Evolutionary conservation across 768 basidiomycete species (phyloP), one percentile per base, ranked within the genome.

Genomic region (Exidia glandulosa): DNA sequence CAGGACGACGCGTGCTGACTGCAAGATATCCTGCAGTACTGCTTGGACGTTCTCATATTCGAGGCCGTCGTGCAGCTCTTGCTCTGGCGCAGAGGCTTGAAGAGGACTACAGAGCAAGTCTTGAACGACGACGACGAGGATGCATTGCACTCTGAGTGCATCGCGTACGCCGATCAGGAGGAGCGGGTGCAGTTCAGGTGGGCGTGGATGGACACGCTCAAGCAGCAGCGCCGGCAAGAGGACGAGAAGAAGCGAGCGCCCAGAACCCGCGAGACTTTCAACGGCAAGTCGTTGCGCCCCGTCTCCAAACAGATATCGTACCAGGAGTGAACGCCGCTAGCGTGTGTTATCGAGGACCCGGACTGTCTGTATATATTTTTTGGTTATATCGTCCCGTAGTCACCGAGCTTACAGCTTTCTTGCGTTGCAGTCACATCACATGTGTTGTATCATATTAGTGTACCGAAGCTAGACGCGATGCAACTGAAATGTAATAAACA

Each of bases 271-370:
- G 81, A 75, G 41, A 88, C 67, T 67, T 79, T 88, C 68, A 83
- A 78, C 69, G 83, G 80, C 3, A 86, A 88, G 7, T 77, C 76
- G 63, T 87, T 88, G 64, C 84, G 75, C 64, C 87, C 88, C 16
- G 87, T 23, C 13, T 16, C 14, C 45, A 33, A 50, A 19, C 41
- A 19, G 19, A 45, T 19, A 1, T 45, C 16, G 6, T 19, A 23
- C 41, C 19, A 45, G 41, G 41, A 45, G 16, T 45, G 41, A 45
- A 13, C 9, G 3, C 41, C 5, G 7, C 1, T 23, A 19, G 7
- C 6, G 16, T 45, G 9, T 5, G 7, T 6, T 23, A 2, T 45
- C 16, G 34, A 36, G 41, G 41, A 45, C 41, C n/a, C n/a, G n/a
- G n/a, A n/a, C n/a, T n/a, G n/a, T n/a, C n/a, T n/a, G n/a, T n/a